Percentiles rank a stretch among this genome's conserved stretches.
phyloP scores from a whole-genome alignment of 2,329 filamentous ascomycete genomes.

The Sordariomycetes sp. region DNA sequence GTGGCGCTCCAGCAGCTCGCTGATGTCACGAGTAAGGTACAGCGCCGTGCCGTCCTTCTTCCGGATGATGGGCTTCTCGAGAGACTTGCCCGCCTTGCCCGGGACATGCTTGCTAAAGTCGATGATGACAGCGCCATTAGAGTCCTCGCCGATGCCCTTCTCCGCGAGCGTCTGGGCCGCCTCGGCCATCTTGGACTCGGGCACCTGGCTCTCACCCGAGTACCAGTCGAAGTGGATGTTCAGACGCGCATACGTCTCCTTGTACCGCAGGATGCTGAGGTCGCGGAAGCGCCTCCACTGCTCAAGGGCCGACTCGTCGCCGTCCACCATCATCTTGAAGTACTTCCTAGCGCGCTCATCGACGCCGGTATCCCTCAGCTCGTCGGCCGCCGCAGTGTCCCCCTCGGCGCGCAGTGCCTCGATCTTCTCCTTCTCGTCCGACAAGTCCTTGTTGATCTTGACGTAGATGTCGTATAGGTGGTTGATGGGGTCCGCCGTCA shows the following conservation, averaged over 20 bases:
- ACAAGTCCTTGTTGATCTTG: slow-evolving; percentile 56
- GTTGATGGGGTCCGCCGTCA: slow-evolving; percentile 63
- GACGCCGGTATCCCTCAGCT: slow-evolving; percentile 39
- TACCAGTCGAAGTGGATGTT: slow-evolving; percentile 63
- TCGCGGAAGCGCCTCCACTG: slow-evolving; percentile 56
- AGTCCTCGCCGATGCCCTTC: slow-evolving; percentile 52
- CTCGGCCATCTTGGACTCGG: slow-evolving; percentile 50
- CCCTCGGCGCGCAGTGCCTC: slow-evolving; percentile 40
- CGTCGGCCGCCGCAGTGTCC: slow-evolving; percentile 10
- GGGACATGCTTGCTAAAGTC: slow-evolving; percentile 57
- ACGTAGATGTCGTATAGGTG: slow-evolving; percentile 77
- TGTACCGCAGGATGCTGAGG: slow-evolving; percentile 53
- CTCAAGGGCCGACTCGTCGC: slow-evolving; percentile 44
- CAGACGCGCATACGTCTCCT: slow-evolving; percentile 53
- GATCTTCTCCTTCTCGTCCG: slow-evolving; percentile 52
- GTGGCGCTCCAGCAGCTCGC: slow-evolving; percentile 53
- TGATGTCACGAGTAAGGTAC: slow-evolving; percentile 68
- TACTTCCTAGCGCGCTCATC: slow-evolving; percentile 65
- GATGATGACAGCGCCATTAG: slow-evolving; percentile 59
- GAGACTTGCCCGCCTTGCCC: slow-evolving; percentile 53
- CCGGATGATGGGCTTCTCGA: slow-evolving; percentile 58
- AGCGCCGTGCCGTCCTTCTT: slow-evolving; percentile 65
- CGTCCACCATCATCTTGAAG: slow-evolving; percentile 59
- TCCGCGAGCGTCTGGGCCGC: slow-evolving; percentile 49
- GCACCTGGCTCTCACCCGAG: slow-evolving; percentile 63